A percentile compares a stretch with the other conserved stretches of the same genome.
These are phyloP conservation scores for Trichoderma semiorbis DNA, from an alignment of 2,329 filamentous ascomycete species.

Conservation along the genomic window DNA sequence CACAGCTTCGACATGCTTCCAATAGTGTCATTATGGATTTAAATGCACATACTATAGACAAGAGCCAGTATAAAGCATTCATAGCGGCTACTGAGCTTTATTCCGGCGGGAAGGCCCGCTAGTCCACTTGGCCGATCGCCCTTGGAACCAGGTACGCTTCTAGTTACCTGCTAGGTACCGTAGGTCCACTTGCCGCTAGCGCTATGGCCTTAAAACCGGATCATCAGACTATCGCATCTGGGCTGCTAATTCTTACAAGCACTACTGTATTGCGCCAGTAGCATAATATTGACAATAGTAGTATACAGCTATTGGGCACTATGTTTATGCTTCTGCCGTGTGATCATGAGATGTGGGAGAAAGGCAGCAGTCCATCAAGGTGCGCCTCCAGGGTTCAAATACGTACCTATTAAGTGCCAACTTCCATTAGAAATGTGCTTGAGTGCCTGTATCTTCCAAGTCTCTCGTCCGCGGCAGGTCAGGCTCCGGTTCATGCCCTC, in stretches of 20 bases:
- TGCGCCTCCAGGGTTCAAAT: too few relatives aligned
- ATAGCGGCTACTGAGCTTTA: neutral
- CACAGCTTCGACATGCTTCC: neutral
- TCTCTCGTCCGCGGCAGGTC: neutral
- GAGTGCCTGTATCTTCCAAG: neutral
- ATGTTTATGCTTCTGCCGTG: neutral
- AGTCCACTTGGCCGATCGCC: neutral
- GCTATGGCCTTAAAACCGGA: neutral
- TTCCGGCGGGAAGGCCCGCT: neutral
- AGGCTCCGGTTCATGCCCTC: neutral
- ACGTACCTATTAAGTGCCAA: too few relatives aligned
- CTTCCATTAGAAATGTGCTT: too few relatives aligned
- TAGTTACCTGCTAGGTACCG: too few relatives aligned
- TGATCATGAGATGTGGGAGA: neutral
- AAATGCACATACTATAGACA: too few relatives aligned
- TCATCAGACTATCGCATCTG: neutral
- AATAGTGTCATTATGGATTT: neutral
- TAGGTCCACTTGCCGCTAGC: neutral
- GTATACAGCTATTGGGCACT: neutral
- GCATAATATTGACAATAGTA: neutral
- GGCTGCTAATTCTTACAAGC: neutral
- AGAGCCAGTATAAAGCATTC: neutral
- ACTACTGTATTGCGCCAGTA: neutral
- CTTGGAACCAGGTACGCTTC: neutral
- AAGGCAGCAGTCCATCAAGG: too few relatives aligned